Percentiles rank a stretch among this genome's conserved stretches.
Evolutionary conservation across 139 green algal genomes (phyloP).

Genomic region (Pycnococcus provasolii): DNA sequence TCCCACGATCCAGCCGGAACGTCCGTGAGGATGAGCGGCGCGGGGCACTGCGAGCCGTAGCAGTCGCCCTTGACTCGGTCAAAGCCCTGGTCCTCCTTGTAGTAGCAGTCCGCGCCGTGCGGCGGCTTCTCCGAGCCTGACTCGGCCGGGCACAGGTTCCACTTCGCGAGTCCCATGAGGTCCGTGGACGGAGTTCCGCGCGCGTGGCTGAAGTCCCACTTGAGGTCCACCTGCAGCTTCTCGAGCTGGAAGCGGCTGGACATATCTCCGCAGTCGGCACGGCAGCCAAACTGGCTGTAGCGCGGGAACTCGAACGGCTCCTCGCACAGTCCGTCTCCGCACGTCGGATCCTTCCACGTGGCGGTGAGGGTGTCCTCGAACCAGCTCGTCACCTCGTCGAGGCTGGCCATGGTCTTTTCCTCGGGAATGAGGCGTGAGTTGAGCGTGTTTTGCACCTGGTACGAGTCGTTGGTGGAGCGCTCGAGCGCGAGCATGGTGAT

Average conservation of each 20-base stretch:
- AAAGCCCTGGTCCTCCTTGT: conserved; percentile 50
- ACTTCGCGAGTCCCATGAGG: conserved; percentile 48
- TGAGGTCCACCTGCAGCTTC: conserved; percentile 48
- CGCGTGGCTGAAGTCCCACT: conserved; percentile 62
- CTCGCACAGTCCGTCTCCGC: conserved; percentile 69
- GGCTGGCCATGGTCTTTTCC: not conserved
- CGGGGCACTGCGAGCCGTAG: not conserved
- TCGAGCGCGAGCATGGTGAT: conserved; percentile 58
- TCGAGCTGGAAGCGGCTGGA: conserved; percentile 37
- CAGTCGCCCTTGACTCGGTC: conserved; percentile 34
- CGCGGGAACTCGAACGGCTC: conserved; percentile 65
- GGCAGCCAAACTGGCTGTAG: conserved; percentile 70
- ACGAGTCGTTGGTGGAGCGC: conserved; percentile 45
- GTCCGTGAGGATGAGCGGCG: conserved; percentile 31
- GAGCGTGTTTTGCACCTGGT: conserved; percentile 32
- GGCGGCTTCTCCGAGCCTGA: not conserved
- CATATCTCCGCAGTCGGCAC: conserved; percentile 55
- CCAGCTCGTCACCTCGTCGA: not conserved
- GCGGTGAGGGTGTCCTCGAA: conserved; percentile 32
- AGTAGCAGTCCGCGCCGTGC: conserved; percentile 57
- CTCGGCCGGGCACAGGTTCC: conserved; percentile 23
- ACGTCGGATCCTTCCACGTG: conserved; percentile 64
- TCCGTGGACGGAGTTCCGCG: conserved; percentile 48
- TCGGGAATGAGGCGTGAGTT: conserved; percentile 7
- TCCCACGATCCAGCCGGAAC: conserved; percentile 57